Evolutionary conservation across 805 yeast genomes (phyloP).

Genomic region (Candida easanensis): DNA sequence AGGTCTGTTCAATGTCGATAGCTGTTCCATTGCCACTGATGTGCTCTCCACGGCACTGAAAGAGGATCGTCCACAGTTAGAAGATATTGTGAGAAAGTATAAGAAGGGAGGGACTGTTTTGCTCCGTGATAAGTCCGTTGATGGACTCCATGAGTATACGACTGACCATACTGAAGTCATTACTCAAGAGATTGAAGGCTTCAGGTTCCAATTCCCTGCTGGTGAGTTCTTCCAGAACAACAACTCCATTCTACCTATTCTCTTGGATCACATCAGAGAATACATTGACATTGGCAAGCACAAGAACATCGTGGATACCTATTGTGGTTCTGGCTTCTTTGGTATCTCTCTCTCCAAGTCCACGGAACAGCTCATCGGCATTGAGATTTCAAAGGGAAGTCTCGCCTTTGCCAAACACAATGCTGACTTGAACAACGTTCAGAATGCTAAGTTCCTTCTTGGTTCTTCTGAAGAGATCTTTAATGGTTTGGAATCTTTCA

Average conservation of each 20-base stretch:
- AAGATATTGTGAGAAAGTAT: conserved; percentile 37
- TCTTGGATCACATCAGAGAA: conserved; percentile 72
- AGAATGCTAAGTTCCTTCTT: conserved; percentile 74
- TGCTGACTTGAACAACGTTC: conserved; percentile 66
- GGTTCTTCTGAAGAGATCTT: conserved; percentile 93
- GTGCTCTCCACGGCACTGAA: conserved; percentile 71
- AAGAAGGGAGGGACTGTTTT: conserved; percentile 87
- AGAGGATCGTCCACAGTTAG: conserved; percentile 59
- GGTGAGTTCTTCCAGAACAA: conserved; percentile 96
- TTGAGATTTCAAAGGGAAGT: conserved; percentile 88
- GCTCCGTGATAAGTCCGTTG: conserved; percentile 68
- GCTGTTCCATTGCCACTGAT: conserved; percentile 82
- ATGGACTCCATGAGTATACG: conserved; percentile 48
- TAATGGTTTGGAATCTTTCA: conserved; percentile 45
- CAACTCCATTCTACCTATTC: conserved; percentile 81
- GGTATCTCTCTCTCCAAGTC: conserved; percentile 75
- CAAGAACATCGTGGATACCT: conserved; percentile 85
- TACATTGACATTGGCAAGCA: conserved; percentile 47
- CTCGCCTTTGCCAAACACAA: conserved; percentile 81
- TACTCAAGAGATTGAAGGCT: conserved; percentile 66
- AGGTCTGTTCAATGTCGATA: conserved; percentile 78
- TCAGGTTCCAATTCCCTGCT: conserved; percentile 83
- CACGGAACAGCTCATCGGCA: conserved; percentile 81
- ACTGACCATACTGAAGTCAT: conserved; percentile 76
- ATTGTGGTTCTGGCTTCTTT: conserved; percentile 94